These are phyloP conservation scores for Yamadazyma ubonensis DNA, from an alignment of 805 yeast genomes.

Conservation along the genomic window DNA sequence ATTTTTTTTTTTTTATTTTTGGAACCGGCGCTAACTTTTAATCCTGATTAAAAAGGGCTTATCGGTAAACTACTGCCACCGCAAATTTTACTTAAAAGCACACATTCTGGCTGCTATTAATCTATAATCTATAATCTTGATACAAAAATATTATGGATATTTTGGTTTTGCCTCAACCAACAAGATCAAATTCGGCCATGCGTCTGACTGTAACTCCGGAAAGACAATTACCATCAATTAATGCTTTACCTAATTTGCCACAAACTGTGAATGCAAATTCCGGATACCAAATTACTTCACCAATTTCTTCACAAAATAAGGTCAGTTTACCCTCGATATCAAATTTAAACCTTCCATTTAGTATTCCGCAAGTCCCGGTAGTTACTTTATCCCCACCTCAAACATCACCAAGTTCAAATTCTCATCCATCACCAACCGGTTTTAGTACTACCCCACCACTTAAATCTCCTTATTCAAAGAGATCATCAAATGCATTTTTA, in stretches of 20 bases:
- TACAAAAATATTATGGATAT: slow-evolving; percentile 1
- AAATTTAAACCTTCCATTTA: slow-evolving; percentile 8
- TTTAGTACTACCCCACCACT: background rate
- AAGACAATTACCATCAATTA: slow-evolving; percentile 19
- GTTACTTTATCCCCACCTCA: slow-evolving; percentile 1
- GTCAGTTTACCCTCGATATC: slow-evolving; percentile 9
- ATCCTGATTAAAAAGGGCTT: slow-evolving; percentile 3
- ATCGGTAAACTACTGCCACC: background rate
- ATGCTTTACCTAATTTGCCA: slow-evolving; percentile 24
- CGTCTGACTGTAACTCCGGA: slow-evolving; percentile 2
- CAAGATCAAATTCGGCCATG: slow-evolving; percentile 1
- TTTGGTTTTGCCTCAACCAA: slow-evolving; percentile 6
- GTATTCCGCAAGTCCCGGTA: background rate
- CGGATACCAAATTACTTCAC: background rate
- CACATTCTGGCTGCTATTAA: slow-evolving; percentile 1
- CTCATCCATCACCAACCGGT: background rate
- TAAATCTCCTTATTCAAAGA: background rate
- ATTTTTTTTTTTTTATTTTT: background rate
- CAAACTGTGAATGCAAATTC: background rate
- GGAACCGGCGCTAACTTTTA: background rate
- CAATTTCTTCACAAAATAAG: background rate
- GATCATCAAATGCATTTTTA: background rate
- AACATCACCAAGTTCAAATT: background rate
- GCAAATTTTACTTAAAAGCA: slow-evolving; percentile 2
- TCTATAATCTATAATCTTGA: background rate